Evolutionary conservation across 225 moss, liverwort and hornwort genomes (phyloP), one percentile per base, ranked within the genome.

Genomic region (Sphagnum tenellum): DNA sequence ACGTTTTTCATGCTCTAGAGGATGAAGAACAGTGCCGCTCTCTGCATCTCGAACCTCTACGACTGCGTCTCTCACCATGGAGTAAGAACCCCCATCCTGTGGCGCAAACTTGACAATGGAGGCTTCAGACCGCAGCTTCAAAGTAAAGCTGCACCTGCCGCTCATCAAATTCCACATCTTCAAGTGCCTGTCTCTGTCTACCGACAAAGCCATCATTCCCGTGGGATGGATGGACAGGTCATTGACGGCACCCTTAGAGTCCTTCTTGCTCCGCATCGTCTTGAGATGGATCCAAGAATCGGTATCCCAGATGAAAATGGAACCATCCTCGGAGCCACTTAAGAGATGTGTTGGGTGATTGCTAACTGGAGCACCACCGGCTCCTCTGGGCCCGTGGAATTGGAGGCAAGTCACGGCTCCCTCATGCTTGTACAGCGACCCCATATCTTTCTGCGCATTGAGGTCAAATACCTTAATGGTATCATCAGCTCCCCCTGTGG

Each of bases 141-240:
- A 81, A 7, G 86, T 87, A 72, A 83, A 99, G 66, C 87, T 90
- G 69, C 93, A 90, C 57, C 98, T 83, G 29, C 93, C 98, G 63
- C 90, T 99, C 3, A 88, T 80, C 70, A 99, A 60, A 67, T 99
- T 99, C 93, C 98, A 99, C 93, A 99, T 99, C 75, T 90, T 99
- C 87, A 99, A 72, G 77, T 86, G 82, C 59, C 71, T 72, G 75
- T 82, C 87, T 55, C 82, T 81, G 74, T 93, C 93, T 45, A 99
- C 84, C 5, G 98, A 93, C 58, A 99, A 69, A 45, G 90, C 86
- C 56, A 52, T 9, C 52, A 52, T 52, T 2, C 52, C 52, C 1
- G 52, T 9, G 45, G 61, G 29, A 69, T 99, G 98, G 59, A 93
- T 79, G 46, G 98, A 86, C 57, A 99, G 66, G 65, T 87, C 89